These are phyloP conservation scores for Pythium folliculosum DNA, from an alignment of 352 stramenopile genomes.

Conservation along the genomic window DNA sequence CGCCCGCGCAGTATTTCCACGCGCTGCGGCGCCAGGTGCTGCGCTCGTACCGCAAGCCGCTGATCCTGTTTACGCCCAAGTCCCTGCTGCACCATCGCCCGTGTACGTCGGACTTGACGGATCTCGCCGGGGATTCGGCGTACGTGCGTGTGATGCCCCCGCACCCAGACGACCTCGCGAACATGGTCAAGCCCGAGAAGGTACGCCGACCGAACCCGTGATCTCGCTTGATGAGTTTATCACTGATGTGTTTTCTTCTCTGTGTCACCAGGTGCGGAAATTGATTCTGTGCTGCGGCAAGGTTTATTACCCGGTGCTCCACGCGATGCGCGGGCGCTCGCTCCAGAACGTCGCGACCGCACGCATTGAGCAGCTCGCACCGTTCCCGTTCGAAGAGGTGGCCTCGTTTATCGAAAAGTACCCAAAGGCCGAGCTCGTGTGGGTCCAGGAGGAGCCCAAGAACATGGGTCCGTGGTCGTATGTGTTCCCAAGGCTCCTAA, in stretches of 20 bases:
- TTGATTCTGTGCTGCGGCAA: constrained; percentile 84
- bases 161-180: constrained; percentile 67
- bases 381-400: constrained; percentile 98
- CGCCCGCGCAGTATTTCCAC: constrained; percentile 97
- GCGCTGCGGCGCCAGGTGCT: constrained; percentile 87
- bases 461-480: constrained; percentile 98
- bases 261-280: constrained; percentile 54
- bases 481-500: constrained; percentile 92
- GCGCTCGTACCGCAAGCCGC: constrained; percentile 73
- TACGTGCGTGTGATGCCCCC: constrained; percentile 76
- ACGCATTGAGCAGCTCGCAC: constrained; percentile 88
- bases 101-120: constrained; percentile 72
- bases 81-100: constrained; percentile 81
- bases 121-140: constrained; percentile 56
- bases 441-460: constrained; percentile 98
- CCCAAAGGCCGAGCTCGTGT: constrained; percentile 95
- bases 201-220: constrained; percentile 31
- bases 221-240: neutral
- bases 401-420: constrained; percentile 91
- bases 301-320: constrained; percentile 81
- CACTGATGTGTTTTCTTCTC: neutral
- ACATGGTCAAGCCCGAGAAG: constrained; percentile 60
- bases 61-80: constrained; percentile 84
- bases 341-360: constrained; percentile 67
- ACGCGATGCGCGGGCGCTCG: constrained; percentile 54